phyloP scores from a whole-genome alignment of 2,329 filamentous ascomycete genomes.

The Fusarium sublunatum region DNA sequence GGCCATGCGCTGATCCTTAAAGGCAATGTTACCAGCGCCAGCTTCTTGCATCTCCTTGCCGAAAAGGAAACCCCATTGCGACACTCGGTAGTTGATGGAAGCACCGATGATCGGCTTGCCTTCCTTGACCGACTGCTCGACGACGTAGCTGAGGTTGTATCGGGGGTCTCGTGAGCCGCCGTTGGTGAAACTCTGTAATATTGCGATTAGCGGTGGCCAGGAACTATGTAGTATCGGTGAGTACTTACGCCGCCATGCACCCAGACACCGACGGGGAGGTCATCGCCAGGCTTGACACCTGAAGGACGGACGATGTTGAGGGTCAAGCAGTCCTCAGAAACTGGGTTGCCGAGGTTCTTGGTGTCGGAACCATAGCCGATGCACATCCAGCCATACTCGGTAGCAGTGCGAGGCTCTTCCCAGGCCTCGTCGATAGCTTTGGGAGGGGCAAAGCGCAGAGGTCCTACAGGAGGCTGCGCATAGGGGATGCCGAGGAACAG shows the following conservation, averaged over 20 bases:
- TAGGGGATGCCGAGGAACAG: conserved; percentile 67
- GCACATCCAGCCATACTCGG: conserved; percentile 59
- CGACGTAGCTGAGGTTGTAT: conserved; percentile 71
- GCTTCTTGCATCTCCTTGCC: conserved; percentile 55
- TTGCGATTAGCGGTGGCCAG: conserved; percentile 15
- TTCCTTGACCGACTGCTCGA: conserved; percentile 60
- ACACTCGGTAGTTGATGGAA: conserved; percentile 63
- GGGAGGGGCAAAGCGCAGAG: conserved; percentile 64
- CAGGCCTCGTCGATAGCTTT: conserved; percentile 61
- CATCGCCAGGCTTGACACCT: conserved; percentile 47
- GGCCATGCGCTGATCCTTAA: conserved; percentile 62
- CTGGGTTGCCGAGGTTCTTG: conserved; percentile 30
- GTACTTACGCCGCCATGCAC: conserved; percentile 60
- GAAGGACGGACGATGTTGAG: conserved; percentile 44
- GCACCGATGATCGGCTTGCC: conserved; percentile 63
- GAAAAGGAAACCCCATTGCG: conserved; percentile 64
- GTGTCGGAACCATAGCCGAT: conserved; percentile 61
- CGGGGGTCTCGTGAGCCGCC: conserved; percentile 49
- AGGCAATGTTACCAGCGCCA: conserved; percentile 62
- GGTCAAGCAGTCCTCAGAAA: conserved; percentile 44
- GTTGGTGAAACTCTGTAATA: conserved; percentile 39
- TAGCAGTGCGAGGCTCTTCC: conserved; percentile 56
- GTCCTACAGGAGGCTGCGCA: conserved; percentile 63
- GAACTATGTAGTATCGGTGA: background rate
- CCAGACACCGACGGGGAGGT: conserved; percentile 69